Base-by-base conservation (phyloP, 768 basidiomycete species). In the Trametes coccinea region DNA sequence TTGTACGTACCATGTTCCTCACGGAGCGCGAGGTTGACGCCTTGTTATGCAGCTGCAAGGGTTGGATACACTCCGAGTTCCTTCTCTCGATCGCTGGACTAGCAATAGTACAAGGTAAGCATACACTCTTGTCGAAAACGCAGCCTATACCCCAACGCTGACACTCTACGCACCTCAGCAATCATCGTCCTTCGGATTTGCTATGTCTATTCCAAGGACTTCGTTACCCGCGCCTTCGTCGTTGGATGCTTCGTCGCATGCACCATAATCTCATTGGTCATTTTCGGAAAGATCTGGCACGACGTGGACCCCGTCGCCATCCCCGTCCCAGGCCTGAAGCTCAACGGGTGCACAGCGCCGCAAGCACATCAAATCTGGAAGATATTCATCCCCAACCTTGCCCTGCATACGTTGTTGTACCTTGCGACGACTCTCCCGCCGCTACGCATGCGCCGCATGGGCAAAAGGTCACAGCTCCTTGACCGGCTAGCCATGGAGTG, bases 161-260 rank as follows among this genome's bases (percentile, higher is more conserved):
- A 27, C 1, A 17, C 9, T 3, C 33, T 49, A 29, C 39, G 16
- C 29, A 2, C 13, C 17, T 13, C 13, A 67, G 67, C 63, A 11
- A 62, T 69, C 54, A 62, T 69, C 37, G 67, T 69, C 17, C 53
- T 69, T 27, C 65, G 67, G 9, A 66, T 66, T 13, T 69, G 67
- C 61, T 64, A 66, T 44, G 61, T 69, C 30, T 69, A 61, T 39
- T 58, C 56, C 8, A 63, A 63, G 34, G 31, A 44, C 37, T 51
- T 44, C 31, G 16, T 62, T 11, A 58, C 48, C 4, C 67, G 65
- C 39, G 17, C 45, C 4, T 37, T 62, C 27, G 40, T 63, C 27
- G 46, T 66, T 52, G 54, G 22, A 27, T 41, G 41, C 50, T 69
- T 64, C 56, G 37, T 64, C 47, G 47, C 58, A 5, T 39, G 30